These are phyloP conservation scores for Microdochium bolleyi DNA, from an alignment of 2,329 filamentous ascomycete genomes.

Conservation along the genomic window DNA sequence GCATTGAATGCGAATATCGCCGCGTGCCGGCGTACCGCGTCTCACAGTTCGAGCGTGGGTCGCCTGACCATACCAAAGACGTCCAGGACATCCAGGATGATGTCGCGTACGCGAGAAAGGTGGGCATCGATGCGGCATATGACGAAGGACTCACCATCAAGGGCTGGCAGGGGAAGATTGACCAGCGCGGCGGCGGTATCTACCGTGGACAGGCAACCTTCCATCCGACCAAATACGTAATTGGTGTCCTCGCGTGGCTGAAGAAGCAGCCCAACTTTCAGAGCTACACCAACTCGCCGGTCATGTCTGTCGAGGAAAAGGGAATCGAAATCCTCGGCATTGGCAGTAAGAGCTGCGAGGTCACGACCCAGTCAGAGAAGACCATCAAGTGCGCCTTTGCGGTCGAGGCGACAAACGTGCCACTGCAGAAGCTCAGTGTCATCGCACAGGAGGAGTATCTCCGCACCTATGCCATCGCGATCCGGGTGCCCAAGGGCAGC, in stretches of 20 bases:
- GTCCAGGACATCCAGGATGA: conserved; percentile 35
- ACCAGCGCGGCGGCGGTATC: conserved; percentile 42
- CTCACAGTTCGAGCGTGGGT: conserved; percentile 34
- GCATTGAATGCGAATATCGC: conserved; percentile 49
- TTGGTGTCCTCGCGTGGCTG: conserved; percentile 43
- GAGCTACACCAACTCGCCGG: conserved; percentile 42
- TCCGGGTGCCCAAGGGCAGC: conserved; percentile 40
- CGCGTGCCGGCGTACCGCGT: conserved; percentile 38
- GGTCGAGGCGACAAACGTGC: conserved; percentile 46
- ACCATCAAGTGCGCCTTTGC: conserved; percentile 38
- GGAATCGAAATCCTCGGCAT: conserved; percentile 34
- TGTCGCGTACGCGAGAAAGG: conserved; percentile 28
- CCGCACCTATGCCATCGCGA: conserved; percentile 49
- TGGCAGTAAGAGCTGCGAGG: conserved; percentile 33
- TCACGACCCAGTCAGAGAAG: conserved; percentile 36
- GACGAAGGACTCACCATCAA: conserved; percentile 34
- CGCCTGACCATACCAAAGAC: conserved; percentile 34
- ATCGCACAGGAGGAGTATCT: conserved; percentile 43
- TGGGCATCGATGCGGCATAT: conserved; percentile 34
- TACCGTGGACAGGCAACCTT: conserved; percentile 42
- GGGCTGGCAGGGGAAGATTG: conserved; percentile 41
- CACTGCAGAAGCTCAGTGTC: conserved; percentile 45
- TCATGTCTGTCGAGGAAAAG: conserved; percentile 37
- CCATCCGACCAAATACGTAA: conserved; percentile 47
- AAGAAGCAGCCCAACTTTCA: conserved; percentile 41